Percentiles rank a stretch among this genome's conserved stretches.
Evolutionary conservation across 768 basidiomycete species (phyloP).

Genomic region (Agrocybe praecox): DNA sequence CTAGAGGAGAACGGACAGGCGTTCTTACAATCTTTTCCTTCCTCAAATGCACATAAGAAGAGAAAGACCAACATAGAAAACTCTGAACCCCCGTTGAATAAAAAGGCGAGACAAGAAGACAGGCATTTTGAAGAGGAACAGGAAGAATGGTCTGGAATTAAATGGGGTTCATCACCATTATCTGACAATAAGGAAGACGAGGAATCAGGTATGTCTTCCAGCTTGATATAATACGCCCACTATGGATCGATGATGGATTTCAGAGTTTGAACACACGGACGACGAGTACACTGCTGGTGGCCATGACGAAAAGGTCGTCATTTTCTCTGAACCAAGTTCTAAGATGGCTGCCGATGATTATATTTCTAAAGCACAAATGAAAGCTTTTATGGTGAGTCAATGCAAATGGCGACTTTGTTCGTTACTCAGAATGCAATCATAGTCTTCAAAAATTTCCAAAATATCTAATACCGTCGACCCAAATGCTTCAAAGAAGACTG

Average conservation of each 20-base stretch:
- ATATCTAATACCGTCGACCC: slow-evolving; percentile 36
- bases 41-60: slow-evolving; percentile 13
- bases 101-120: slow-evolving; percentile 25
- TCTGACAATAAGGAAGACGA: slow-evolving; percentile 8
- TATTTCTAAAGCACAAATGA: slow-evolving; percentile 48
- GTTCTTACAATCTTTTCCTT: slow-evolving; percentile 46
- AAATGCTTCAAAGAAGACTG: slow-evolving; percentile 23
- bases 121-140: slow-evolving; percentile 23
- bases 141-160: slow-evolving; percentile 45
- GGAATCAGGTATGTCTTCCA: slow-evolving; percentile 1
- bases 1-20: slow-evolving; percentile 49
- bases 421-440: slow-evolving; percentile 3
- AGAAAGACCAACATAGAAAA: slow-evolving; percentile 7
- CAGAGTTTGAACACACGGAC: slow-evolving; percentile 45
- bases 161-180: slow-evolving; percentile 11
- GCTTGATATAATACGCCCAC: background rate
- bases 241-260: background rate
- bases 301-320: slow-evolving; percentile 44
- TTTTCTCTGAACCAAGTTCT: slow-evolving; percentile 44
- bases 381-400: slow-evolving; percentile 72
- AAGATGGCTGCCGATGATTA: slow-evolving; percentile 17
- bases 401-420: background rate
- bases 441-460: slow-evolving; percentile 82
- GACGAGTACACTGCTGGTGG: slow-evolving; percentile 43
- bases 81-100: background rate